Conservation (phyloP, 2,329 filamentous ascomycete genomes). For the Pseudopyricularia javanii region DNA sequence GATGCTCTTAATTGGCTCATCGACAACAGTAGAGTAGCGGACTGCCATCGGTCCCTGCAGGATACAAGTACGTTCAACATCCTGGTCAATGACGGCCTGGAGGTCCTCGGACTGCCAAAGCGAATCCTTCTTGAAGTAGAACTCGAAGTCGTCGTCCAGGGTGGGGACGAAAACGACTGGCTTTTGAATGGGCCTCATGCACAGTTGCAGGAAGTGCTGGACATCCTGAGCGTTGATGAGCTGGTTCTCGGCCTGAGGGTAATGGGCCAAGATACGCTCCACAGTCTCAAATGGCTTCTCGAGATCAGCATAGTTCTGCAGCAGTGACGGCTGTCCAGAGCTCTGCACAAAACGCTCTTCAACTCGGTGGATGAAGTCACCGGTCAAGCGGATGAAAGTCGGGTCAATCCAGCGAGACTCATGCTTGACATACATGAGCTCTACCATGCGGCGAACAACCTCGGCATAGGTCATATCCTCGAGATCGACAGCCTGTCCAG, state of each 20-base stretch:
- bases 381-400: constrained; percentile 71
- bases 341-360: constrained; percentile 87
- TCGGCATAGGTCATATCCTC: constrained; percentile 95
- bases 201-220: constrained; percentile 89
- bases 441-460: constrained; percentile 75
- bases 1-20: constrained; percentile 92
- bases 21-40: constrained; percentile 77
- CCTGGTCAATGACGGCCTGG: constrained; percentile 88
- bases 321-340: constrained; percentile 60
- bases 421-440: constrained; percentile 84
- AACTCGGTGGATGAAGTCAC: constrained; percentile 90
- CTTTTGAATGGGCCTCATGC: constrained; percentile 86
- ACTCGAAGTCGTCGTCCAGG: constrained; percentile 96
- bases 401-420: constrained; percentile 85
- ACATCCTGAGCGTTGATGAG: constrained; percentile 98
- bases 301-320: constrained; percentile 85
- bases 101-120: constrained; percentile 98
- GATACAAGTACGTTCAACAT: constrained; percentile 92
- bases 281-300: constrained; percentile 69
- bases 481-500: constrained; percentile 70
- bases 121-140: constrained; percentile 99
- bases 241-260: constrained; percentile 77
- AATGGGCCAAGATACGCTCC: constrained; percentile 66
- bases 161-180: constrained; percentile 90
- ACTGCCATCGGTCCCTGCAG: constrained; percentile 88